These are phyloP conservation scores for Tulasnella sp. DNA, from an alignment of 768 basidiomycete genomes.

Conservation along the genomic window DNA sequence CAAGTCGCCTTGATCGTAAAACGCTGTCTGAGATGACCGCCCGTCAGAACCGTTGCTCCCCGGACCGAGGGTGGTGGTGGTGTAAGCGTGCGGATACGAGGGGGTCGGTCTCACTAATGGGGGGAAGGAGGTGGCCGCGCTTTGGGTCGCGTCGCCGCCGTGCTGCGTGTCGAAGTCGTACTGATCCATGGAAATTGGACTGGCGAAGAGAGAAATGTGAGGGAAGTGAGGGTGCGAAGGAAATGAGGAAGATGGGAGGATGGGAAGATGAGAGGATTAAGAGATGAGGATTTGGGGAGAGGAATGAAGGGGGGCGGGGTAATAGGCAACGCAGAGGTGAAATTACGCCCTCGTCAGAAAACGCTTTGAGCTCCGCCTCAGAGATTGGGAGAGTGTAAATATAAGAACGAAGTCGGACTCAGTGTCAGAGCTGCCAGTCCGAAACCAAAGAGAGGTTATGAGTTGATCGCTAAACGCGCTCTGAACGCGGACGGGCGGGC, in stretches of 20 bases:
- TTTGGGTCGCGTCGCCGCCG: neutral
- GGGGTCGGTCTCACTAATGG: slow-evolving; percentile 9
- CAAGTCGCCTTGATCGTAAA: neutral
- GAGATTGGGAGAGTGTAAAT: neutral
- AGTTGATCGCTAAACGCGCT: neutral
- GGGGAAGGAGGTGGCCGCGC: neutral
- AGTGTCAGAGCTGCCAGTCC: neutral
- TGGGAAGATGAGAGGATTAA: too few relatives aligned
- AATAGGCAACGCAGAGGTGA: neutral
- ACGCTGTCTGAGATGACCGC: slow-evolving; percentile 3
- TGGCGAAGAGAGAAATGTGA: neutral
- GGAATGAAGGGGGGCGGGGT: neutral
- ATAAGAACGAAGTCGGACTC: neutral
- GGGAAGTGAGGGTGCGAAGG: too few relatives aligned
- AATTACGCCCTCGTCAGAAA: neutral
- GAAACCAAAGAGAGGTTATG: neutral
- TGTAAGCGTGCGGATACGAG: slow-evolving; percentile 15
- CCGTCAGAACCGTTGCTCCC: neutral
- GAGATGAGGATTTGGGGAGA: too few relatives aligned
- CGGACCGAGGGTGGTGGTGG: neutral
- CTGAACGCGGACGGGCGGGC: neutral
- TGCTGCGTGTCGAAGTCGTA: slow-evolving; percentile 9
- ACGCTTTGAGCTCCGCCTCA: too few relatives aligned
- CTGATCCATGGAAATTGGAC: neutral
- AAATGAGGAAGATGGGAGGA: neutral